Evolutionary conservation across 768 basidiomycete species (phyloP).

Genomic region (Lactarius hatsudake): DNA sequence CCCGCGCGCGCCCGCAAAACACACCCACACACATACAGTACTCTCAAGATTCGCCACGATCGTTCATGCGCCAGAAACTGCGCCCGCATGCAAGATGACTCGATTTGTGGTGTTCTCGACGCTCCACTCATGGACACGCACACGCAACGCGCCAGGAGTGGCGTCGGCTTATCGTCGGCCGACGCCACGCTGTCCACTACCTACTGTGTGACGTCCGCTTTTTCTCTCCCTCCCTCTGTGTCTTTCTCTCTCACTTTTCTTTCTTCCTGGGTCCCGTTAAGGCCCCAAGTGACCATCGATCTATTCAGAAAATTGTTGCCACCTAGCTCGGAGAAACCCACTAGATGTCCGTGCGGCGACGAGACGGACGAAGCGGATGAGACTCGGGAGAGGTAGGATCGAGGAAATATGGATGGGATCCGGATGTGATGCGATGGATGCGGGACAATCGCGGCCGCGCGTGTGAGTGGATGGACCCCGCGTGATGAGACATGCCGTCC

Average conservation of each 20-base stretch:
- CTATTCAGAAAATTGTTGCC: not conserved
- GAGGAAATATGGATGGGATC: not conserved
- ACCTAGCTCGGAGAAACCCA: conserved; percentile 4
- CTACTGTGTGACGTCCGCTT: not conserved
- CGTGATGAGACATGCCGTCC: not conserved
- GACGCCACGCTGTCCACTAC: not conserved
- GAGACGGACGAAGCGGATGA: conserved; percentile 2
- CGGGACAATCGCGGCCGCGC: conserved; percentile 6
- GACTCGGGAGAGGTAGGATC: not conserved
- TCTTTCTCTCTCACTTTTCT: not conserved
- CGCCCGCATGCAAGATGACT: conserved; percentile 3
- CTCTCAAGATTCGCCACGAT: conserved; percentile 10
- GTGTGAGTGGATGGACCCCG: not conserved
- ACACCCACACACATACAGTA: not conserved
- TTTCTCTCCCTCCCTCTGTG: not conserved
- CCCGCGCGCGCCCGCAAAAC: not conserved
- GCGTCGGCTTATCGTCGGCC: conserved; percentile 8
- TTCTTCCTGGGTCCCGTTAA: not conserved
- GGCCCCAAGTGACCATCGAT: not conserved
- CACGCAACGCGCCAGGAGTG: not conserved
- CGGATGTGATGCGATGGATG: not conserved
- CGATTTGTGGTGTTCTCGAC: not conserved
- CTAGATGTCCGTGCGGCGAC: conserved; percentile 9
- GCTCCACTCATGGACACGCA: not conserved
- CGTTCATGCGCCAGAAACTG: conserved; percentile 6